Base-by-base conservation (phyloP, 1,139 yeast genomes). In the Geotrichum phurueaensis region DNA sequence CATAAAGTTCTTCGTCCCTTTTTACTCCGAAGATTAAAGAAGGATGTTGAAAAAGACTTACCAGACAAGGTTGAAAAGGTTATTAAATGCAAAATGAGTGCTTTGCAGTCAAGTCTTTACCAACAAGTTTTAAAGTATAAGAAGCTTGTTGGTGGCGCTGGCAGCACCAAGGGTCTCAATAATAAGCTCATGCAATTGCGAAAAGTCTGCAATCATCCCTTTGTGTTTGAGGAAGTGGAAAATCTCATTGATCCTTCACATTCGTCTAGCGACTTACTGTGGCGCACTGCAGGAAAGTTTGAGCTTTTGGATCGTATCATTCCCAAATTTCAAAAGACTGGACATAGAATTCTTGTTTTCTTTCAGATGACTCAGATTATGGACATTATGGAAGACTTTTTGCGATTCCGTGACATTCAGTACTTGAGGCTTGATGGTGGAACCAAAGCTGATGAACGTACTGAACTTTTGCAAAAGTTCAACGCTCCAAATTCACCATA, bases 361-460 rank as follows among this genome's bases (percentile, higher is more conserved):
- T 94, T 94, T 79, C 99, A 92, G 76, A 92, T 92, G 99, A 94
- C 99, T 1, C 96, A 90, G 72, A 91, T 92, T 62, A 94, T 92
- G 98, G 96, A 91, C 73, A 92, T 92, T 64, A 92, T 94, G 97
- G 99, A 92, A 75, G 99, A 92, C 75, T 92, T 85, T 71, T 76
- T 94, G 70, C 81, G 96, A 64, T 82, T 82, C 73, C 79, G 85
- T 65, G 87, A 84, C 22, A 76, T 90, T 81, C 84, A 86, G 68
- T 94, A 91, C 69, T 79, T 94, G 80, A 84, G 99, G 72, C 80
- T 92, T 65, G 99, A 55, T 77, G 99, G 98, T 79, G 82, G 86
- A 31, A 92, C 98, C 1, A 92, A 91, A 71, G 95, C 98, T 0
- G 99, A 94, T 65, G 98, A 92, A 66, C 87, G 99, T 77, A 87